phyloP scores from a whole-genome alignment of 495 filamentous ascomycete genomes.

The Talaromyces stipitatus region DNA sequence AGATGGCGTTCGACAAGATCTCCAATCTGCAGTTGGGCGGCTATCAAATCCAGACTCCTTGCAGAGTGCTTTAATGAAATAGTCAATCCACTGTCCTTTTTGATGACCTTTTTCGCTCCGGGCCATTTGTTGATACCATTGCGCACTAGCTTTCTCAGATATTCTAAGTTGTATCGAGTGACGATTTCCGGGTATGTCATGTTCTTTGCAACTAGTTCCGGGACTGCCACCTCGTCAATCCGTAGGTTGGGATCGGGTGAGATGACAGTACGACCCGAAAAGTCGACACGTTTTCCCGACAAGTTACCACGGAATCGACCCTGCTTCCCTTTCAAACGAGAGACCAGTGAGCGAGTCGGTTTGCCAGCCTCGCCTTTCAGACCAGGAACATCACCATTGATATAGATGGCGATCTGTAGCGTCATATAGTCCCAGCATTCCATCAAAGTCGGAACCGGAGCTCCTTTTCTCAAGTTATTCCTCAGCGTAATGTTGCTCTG shows the following conservation, averaged over 20 bases:
- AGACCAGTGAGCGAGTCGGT: conserved; percentile 85
- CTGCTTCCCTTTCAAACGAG: conserved; percentile 93
- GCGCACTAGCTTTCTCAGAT: conserved; percentile 60
- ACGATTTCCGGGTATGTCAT: conserved; percentile 91
- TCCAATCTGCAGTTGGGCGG: conserved; percentile 66
- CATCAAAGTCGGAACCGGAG: conserved; percentile 82
- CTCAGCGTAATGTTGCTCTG: conserved; percentile 79
- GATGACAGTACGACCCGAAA: conserved; percentile 95
- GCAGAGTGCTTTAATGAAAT: conserved; percentile 58
- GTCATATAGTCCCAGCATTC: conserved; percentile 98
- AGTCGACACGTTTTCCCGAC: conserved; percentile 97
- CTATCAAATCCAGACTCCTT: conserved; percentile 57
- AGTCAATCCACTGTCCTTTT: conserved; percentile 61
- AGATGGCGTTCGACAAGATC: conserved; percentile 92
- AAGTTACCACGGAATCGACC: conserved; percentile 95
- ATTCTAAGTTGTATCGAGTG: conserved; percentile 72
- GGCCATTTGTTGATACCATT: conserved; percentile 75
- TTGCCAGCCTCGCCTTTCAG: conserved; percentile 68
- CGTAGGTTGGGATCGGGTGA: conserved; percentile 91
- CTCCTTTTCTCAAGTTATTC: conserved; percentile 69
- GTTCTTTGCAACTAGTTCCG: conserved; percentile 81
- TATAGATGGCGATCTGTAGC: conserved; percentile 90
- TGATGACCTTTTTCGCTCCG: conserved; percentile 75
- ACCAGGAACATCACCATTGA: conserved; percentile 93
- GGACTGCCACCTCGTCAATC: conserved; percentile 91